These are phyloP conservation scores for Nakazawaea siamensis DNA, from an alignment of 805 yeast genomes.

Conservation along the genomic window DNA sequence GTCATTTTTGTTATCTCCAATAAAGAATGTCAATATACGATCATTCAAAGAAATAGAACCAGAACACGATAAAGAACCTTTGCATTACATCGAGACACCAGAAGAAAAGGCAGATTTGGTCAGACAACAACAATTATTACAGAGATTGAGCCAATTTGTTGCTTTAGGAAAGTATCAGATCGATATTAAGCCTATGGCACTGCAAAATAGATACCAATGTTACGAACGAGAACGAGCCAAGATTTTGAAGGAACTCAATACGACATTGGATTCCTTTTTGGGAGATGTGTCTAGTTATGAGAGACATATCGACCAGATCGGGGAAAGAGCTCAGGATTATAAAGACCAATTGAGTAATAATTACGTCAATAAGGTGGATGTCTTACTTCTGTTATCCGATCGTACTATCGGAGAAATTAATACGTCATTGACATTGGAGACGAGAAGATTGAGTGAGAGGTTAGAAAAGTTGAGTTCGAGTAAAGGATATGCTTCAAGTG, in stretches of 20 bases:
- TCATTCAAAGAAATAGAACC: too few species aligned
- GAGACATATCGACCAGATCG: conserved; percentile 1
- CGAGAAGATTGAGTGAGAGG: conserved; percentile 44
- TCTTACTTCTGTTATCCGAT: conserved; percentile 53
- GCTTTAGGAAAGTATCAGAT: conserved; percentile 2
- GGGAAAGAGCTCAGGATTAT: too few species aligned
- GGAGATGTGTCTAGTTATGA: conserved; percentile 6
- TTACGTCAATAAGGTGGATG: conserved; percentile 41
- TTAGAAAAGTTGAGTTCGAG: conserved; percentile 35
- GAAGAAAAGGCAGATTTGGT: too few species aligned
- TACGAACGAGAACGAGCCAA: not conserved
- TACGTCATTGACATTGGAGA: conserved; percentile 57
- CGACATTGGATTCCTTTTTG: conserved; percentile 15
- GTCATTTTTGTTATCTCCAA: not conserved
- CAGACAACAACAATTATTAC: too few species aligned
- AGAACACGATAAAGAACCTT: too few species aligned
- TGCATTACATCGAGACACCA: too few species aligned
- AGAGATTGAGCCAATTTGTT: too few species aligned
- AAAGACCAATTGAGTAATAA: conserved; percentile 6
- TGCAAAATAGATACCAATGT: not conserved
- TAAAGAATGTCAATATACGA: too few species aligned
- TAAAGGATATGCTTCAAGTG: too few species aligned
- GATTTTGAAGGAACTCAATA: conserved; percentile 12
- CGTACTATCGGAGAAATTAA: conserved; percentile 66
- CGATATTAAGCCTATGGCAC: conserved; percentile 1